Evolutionary conservation across 768 basidiomycete species (phyloP).

Genomic region (Lentinula aciculospora): DNA sequence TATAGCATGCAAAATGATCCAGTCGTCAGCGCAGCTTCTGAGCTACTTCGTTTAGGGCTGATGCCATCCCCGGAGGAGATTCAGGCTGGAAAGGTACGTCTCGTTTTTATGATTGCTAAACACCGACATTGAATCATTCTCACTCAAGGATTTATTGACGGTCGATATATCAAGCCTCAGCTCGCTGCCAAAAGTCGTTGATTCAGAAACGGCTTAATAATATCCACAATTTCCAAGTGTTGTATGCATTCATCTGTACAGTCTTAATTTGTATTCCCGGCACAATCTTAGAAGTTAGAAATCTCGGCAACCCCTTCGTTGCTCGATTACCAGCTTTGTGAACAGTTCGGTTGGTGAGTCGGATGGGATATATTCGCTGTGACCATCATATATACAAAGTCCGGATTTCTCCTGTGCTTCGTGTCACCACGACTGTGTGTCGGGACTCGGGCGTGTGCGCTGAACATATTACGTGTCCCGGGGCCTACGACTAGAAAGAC

Average conservation of each 20-base stretch:
- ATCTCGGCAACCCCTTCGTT: too few relatives aligned
- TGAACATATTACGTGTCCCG: background rate
- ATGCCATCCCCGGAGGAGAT: conserved; percentile 80
- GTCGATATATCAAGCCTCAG: conserved; percentile 28
- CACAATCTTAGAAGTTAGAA: background rate
- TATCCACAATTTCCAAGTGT: background rate
- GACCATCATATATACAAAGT: too few relatives aligned
- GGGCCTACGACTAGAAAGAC: too few relatives aligned
- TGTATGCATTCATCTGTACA: background rate
- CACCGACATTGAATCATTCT: background rate
- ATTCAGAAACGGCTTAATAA: too few relatives aligned
- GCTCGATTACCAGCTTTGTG: too few relatives aligned
- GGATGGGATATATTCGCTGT: too few relatives aligned
- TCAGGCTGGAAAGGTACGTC: conserved; percentile 61
- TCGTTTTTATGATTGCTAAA: background rate
- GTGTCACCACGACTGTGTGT: too few relatives aligned
- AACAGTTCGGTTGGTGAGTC: too few relatives aligned
- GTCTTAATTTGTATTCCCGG: too few relatives aligned
- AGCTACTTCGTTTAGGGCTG: conserved; percentile 68
- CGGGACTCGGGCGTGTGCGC: too few relatives aligned
- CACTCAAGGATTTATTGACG: conserved; percentile 31
- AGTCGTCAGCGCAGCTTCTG: conserved; percentile 70
- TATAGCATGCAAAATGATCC: conserved; percentile 78
- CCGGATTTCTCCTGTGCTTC: too few relatives aligned
- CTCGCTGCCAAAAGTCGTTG: conserved; percentile 2